phyloP scores from a whole-genome alignment of 2,329 filamentous ascomycete species.

The Scedosporium apiospermum region DNA sequence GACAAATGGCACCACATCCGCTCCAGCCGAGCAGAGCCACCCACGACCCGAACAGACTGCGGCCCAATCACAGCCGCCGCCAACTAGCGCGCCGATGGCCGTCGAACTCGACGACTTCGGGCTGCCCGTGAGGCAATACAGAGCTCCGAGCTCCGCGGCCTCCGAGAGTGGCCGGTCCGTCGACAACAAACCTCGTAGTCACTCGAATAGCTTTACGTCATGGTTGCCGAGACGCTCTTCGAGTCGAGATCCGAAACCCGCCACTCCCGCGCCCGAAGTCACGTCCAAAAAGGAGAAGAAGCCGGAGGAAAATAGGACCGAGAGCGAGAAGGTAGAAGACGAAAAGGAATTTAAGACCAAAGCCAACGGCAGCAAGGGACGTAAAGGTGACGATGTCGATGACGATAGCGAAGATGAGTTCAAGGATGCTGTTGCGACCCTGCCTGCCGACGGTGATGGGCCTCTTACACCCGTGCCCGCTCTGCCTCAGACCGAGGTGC shows the following conservation, averaged over 20 bases:
- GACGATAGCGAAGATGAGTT: constrained; percentile 26
- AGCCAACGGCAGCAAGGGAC: not conserved
- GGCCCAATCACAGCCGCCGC: not conserved
- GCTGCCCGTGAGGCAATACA: constrained; percentile 5
- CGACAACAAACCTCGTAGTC: not conserved
- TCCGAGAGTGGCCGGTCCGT: not conserved
- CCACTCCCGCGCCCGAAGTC: not conserved
- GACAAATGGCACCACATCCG: constrained; percentile 1
- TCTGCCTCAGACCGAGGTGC: constrained; percentile 10
- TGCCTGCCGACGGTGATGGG: constrained; percentile 16
- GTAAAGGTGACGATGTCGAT: not conserved
- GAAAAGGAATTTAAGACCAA: not conserved
- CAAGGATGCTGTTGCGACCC: constrained; percentile 18
- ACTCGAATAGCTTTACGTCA: not conserved
- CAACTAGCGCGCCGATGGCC: not conserved
- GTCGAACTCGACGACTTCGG: constrained; percentile 3
- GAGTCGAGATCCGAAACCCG: not conserved
- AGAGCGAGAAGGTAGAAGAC: not conserved
- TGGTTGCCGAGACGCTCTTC: constrained; percentile 1
- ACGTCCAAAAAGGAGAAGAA: not conserved
- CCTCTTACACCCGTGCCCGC: constrained; percentile 21
- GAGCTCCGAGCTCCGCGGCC: not conserved
- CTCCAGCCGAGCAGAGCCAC: not conserved
- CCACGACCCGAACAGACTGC: not conserved
- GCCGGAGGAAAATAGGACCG: no score